Conservation (phyloP, 2,329 filamentous ascomycete genomes). For the Alternaria sp. region DNA sequence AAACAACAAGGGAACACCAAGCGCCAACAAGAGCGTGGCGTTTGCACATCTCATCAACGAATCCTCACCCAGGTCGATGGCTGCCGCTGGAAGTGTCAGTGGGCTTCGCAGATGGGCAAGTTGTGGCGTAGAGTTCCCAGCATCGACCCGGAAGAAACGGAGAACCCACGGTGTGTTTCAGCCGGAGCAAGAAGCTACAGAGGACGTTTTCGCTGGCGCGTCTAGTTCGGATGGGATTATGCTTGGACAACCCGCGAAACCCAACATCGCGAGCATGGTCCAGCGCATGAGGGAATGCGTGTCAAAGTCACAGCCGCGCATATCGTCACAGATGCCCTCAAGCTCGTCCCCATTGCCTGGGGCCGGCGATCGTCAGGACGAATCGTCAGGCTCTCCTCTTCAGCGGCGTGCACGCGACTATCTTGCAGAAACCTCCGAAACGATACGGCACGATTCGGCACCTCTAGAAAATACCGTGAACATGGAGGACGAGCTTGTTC, state of each 20-base stretch:
- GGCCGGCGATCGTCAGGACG: slow-evolving; percentile 19
- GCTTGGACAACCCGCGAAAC: slow-evolving; percentile 31
- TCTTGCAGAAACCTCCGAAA: slow-evolving; percentile 12
- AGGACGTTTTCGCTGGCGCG: slow-evolving; percentile 38
- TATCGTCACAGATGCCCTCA: slow-evolving; percentile 45
- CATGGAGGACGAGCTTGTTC: slow-evolving; percentile 6
- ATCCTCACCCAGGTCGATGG: slow-evolving; percentile 53
- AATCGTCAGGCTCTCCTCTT: slow-evolving; percentile 38
- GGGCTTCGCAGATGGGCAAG: slow-evolving; percentile 58
- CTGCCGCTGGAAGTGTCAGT: slow-evolving; percentile 53
- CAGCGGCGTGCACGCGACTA: slow-evolving; percentile 32
- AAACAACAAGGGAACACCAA: slow-evolving; percentile 46
- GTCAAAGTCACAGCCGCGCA: slow-evolving; percentile 30
- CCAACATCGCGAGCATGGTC: slow-evolving; percentile 44
- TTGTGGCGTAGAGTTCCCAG: slow-evolving; percentile 57
- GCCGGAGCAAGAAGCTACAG: slow-evolving; percentile 29
- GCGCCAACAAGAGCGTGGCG: slow-evolving; percentile 45
- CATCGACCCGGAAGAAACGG: slow-evolving; percentile 50
- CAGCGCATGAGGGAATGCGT: slow-evolving; percentile 56
- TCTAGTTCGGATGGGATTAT: slow-evolving; percentile 41
- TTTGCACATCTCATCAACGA: slow-evolving; percentile 55
- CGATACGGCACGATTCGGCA: slow-evolving; percentile 7
- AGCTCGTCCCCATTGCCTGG: slow-evolving; percentile 57
- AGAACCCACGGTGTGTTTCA: slow-evolving; percentile 45
- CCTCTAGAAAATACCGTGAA: slow-evolving; percentile 4